phyloP scores from a whole-genome alignment of 495 filamentous ascomycete species.

The Rusavskia elegans region DNA sequence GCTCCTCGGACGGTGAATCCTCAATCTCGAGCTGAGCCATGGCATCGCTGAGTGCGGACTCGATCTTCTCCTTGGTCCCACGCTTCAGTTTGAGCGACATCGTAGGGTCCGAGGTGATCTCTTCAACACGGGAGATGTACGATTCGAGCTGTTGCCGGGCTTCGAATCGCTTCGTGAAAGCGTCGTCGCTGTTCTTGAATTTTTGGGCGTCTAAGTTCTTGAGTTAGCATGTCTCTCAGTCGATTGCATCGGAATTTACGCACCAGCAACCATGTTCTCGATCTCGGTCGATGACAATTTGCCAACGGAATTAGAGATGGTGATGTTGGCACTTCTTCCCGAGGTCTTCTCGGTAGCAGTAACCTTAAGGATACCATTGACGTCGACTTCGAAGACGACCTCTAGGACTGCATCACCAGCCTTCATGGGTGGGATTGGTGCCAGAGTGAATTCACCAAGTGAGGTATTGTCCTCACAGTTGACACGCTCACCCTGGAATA shows the following conservation, averaged over 20 bases:
- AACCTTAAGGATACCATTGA: constrained; percentile 99
- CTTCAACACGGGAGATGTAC: constrained; percentile 97
- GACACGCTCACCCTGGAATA: constrained; percentile 97
- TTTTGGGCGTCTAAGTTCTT: constrained; percentile 65
- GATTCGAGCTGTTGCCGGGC: constrained; percentile 96
- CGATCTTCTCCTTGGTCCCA: constrained; percentile 98
- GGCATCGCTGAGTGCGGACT: constrained; percentile 73
- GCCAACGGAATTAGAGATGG: constrained; percentile 98
- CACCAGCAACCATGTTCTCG: constrained; percentile 90
- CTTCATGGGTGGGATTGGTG: constrained; percentile 92
- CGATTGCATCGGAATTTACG: neutral
- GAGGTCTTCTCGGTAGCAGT: constrained; percentile 99
- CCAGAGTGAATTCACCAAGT: constrained; percentile 94
- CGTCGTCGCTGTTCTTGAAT: constrained; percentile 96
- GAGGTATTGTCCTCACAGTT: constrained; percentile 99
- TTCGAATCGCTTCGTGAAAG: constrained; percentile 98
- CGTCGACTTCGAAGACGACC: constrained; percentile 97
- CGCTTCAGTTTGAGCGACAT: constrained; percentile 97
- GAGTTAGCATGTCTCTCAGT: constrained; percentile 6
- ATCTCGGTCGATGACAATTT: constrained; percentile 93
- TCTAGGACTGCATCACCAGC: constrained; percentile 96
- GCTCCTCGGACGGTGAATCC: constrained; percentile 77
- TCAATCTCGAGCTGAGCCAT: constrained; percentile 81
- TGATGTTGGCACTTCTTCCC: constrained; percentile 96
- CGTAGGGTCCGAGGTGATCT: constrained; percentile 91